A percentile compares a stretch with the other conserved stretches of the same genome.
phyloP scores from a whole-genome alignment of 208 protist species.

The Angomonas ambiguus region DNA sequence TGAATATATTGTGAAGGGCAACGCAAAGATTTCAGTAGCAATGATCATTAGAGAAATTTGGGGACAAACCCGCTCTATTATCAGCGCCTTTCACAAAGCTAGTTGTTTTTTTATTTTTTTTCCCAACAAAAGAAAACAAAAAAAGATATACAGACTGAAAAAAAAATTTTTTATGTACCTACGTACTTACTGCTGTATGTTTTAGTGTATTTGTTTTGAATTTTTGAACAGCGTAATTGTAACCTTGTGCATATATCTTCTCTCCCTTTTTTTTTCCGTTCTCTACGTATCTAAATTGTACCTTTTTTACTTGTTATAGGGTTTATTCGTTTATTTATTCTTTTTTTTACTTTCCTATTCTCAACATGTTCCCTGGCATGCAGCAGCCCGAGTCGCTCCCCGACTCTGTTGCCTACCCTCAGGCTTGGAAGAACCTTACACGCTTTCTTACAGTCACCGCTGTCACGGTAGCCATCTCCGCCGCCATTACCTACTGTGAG shows the following conservation, averaged over 20 bases:
- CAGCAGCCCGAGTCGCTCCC: conserved; percentile 63
- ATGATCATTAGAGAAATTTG: conserved; percentile 42
- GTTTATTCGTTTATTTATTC: conserved; percentile 4
- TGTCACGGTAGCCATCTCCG: conserved; percentile 34
- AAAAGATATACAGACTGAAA: too few relatives aligned
- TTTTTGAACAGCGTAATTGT: too few relatives aligned
- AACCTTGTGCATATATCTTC: too few relatives aligned
- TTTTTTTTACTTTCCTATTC: conserved; percentile 12
- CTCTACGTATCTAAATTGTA: neutral
- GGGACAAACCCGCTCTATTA: conserved; percentile 45
- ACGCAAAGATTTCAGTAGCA: too few relatives aligned
- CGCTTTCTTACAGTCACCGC: conserved; percentile 51
- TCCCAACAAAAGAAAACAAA: too few relatives aligned
- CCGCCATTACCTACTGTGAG: conserved; percentile 67
- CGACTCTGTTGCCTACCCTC: conserved; percentile 51
- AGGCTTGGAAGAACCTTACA: conserved; percentile 76
- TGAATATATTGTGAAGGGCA: too few relatives aligned
- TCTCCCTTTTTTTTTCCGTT: conserved; percentile 17
- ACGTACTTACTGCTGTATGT: neutral
- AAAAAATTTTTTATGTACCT: conserved; percentile 10
- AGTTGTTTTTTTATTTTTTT: conserved; percentile 3
- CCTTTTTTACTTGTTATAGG: neutral
- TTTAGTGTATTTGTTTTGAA: conserved; percentile 6
- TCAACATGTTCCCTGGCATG: conserved; percentile 73
- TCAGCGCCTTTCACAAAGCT: neutral